Base-by-base conservation (phyloP, 1,139 yeast genomes). In the Lodderomyces pseudojiufengensis region DNA sequence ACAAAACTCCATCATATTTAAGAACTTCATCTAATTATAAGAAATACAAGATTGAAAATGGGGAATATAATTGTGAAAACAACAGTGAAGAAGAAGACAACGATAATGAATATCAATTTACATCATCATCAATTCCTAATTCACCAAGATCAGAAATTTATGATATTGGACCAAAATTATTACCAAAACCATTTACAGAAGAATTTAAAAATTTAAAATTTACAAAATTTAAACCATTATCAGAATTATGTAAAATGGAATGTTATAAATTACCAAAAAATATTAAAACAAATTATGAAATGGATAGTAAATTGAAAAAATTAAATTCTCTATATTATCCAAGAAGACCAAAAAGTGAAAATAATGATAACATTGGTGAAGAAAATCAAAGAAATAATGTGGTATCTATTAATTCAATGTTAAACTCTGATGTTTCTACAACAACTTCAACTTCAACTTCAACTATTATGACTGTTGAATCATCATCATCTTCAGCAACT, bases 151-250 rank as follows among this genome's bases (percentile, higher is more conserved):
- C 37, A 4, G 47, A 42, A 9, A 42, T 44, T 16, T 42, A 38
- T 30, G 38, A 35, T 8, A 41, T 40, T 27, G 46, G 46, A 2
- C 45, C 47, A 7, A 42, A 44, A 31, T 14, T 34, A 3, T 35
- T 46, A 15, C 50, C 50, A 9, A 15, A 25, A n/a, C 50, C 50
- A 21, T 47, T 47, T 27, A 29, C 44, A 2, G 22, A 30, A 15
- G 46, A 41, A 25, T 47, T 44, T 33, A 22, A 24, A 20, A 27
- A 29, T 7, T 38, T 47, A 24, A 37, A 32, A 22, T 14, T 18
- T 3, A 18, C 36, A 5, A 43, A 33, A 31, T 44, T 44, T 25
- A 23, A 32, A n/a, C 49, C 47, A 3, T 36, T 47, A 11, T 12
- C 24, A 1, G 34, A 31, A 15, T 32, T 41, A 30, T 43, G 31